Base-by-base conservation (phyloP, 305 asterid species). In the Ilex paraguariensis region DNA sequence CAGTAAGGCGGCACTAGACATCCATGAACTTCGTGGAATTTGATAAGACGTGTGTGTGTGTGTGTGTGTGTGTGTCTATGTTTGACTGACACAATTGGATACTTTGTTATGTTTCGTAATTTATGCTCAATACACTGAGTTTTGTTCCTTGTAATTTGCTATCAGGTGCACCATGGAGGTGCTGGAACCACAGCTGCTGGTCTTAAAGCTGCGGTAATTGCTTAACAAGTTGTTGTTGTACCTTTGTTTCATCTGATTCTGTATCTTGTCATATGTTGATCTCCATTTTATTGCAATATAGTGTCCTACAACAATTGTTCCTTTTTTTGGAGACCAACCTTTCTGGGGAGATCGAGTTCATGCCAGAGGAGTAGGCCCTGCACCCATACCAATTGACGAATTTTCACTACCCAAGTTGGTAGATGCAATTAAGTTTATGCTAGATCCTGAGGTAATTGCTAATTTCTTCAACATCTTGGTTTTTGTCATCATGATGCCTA, bases 121-220 rank as follows among this genome's bases (percentile, higher is more conserved):
- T 36, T 36, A 36, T 8, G 42, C 42, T 36, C 42, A 36, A 8
- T 36, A 36, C 42, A 36, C 42, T 59, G 28, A 36, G 48, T 14
- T 30, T 51, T 3, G 16, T 13, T 36, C 13, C 49, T 28, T 2
- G 66, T 70, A 60, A 54, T 60, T 63, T 71, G 55, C 57, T 74
- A 72, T 62, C 91, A 90, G 97, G 98, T 92, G 66, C 98, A 92
- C 88, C 98, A 91, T 75, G 98, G 96, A 40, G 98, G 96, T 70
- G 97, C 93, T 55, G 96, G 98, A 77, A 92, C 98, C 60, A 92
- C 96, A 7, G 98, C 97, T 66, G 96, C 97, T 71, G 97, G 98
- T 80, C 97, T 92, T 64, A 87, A 82, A 77, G 97, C 98, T 67
- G 96, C 97, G 83, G 97, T 92, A 87, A 50, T 72, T 62, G 28